Base-by-base conservation (phyloP, 257 asterid genomes). In the Dorcoceras hygrometricum region DNA sequence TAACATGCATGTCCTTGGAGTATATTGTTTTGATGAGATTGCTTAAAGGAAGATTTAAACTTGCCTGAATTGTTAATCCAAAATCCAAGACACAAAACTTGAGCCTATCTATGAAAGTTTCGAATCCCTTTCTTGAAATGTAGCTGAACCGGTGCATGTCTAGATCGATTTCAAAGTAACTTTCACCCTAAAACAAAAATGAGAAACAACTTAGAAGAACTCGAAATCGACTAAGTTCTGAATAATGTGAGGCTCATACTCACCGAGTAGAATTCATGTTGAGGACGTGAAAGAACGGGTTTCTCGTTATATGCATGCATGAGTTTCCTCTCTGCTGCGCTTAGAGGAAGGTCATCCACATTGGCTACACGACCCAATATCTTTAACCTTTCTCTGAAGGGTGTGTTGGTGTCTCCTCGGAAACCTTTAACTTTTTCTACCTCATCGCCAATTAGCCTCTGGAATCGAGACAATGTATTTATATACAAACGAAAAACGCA, bases 231-330 rank as follows among this genome's bases (percentile, higher is more conserved):
- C 8, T 14, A 2, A 4, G 50, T 18, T 39, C 12, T 39, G 50
- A 39, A 3, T 20, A 22, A 10, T 14, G 43, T 14, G 6, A 3
- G 50, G 57, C 53, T 43, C 20, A 22, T 43, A 62, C 77, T 70
- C 65, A 93, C 97, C 77, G 23, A 48, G 81, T 84, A 90, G 71
- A 94, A 94, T 32, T 87, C 87, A 23, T 94, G 99, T 70, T 94
- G 99, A 56, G 99, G 99, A 57, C 99, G 96, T 0, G 99, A 90
- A 77, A 94, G 99, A 25, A 94, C 96, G 19, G 99, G 99, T 67
- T 94, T 94, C 75, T 94, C 97, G 63, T 88, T 89, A 81, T 87
- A 94, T 65, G 97, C 95, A 23, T 87, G 89, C 96, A 94, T 84
- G 67, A 94, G 90, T 78, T 94, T 94, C 79, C 97, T 83, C 83